phyloP scores from a whole-genome alignment of 345 rosid species.

The Melaleuca alternifolia region DNA sequence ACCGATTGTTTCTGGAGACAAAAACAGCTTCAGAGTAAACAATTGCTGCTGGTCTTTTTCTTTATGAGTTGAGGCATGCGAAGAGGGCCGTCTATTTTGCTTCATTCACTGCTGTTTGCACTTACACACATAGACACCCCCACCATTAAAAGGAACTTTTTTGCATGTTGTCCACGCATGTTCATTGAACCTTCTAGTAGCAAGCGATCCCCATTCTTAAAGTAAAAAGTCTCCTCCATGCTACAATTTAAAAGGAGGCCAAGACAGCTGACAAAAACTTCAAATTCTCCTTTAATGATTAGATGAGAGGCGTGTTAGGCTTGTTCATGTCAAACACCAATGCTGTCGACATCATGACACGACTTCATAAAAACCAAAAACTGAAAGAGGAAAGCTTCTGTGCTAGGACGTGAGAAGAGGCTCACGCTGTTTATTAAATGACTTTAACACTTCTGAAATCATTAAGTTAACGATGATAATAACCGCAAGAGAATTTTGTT shows the following conservation, averaged over 20 bases:
- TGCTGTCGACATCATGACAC: background rate
- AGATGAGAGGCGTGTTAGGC: background rate
- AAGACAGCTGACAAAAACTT: background rate
- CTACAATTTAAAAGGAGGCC: background rate
- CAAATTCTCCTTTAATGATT: background rate
- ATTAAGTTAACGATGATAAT: too few species aligned
- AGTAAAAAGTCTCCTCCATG: background rate
- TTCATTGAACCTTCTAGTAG: background rate
- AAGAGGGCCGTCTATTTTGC: conserved; percentile 33
- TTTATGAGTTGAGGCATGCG: background rate
- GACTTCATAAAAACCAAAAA: background rate
- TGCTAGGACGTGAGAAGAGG: too few species aligned
- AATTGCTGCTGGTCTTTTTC: background rate
- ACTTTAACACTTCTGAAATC: too few species aligned
- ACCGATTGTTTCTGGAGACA: background rate
- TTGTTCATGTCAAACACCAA: background rate
- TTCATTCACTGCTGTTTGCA: conserved; percentile 1
- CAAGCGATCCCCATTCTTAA: background rate
- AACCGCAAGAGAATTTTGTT: too few species aligned
- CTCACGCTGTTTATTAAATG: too few species aligned
- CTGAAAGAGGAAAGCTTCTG: too few species aligned
- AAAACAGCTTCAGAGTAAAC: too few species aligned
- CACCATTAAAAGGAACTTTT: background rate
- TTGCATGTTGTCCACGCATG: background rate
- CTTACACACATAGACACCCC: too few species aligned